Base-by-base conservation (phyloP, 1,139 yeast genomes). In the Yamadazyma sp. region DNA sequence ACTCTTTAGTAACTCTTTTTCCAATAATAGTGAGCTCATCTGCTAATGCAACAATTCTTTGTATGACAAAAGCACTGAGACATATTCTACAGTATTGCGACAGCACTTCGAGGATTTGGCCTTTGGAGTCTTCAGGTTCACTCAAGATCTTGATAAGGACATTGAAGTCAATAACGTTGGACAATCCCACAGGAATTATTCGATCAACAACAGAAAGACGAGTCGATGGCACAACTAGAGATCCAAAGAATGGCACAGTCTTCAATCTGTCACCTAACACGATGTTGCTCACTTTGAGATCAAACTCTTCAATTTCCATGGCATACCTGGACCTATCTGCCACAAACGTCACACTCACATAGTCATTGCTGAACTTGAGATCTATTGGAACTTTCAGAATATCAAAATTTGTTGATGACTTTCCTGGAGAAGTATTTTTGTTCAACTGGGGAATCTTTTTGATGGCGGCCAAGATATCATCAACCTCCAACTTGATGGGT, bases 61-160 rank as follows among this genome's bases (percentile, higher is more conserved):
- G 62, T 7, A 80, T 44, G 0, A 76, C 66, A 10, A 67, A 65
- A 0, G 86, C 78, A 39, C 80, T 78, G 25, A 82, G 53, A 44
- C 82, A 76, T 4, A 82, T 50, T 26, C 89, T 64, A 39, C 78
- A 77, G 50, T 73, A 73, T 13, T 77, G 73, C 1, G 86, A 79
- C 43, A 74, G 80, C 2, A 83, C 54, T 45, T 82, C 85, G 7
- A 83, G 59, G 0, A 78, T 64, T 43, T 73, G 77, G 3, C 56
- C 54, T 2, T 53, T 57, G 1, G 42, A 3, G 6, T 36, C 17
- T 23, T 39, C 40, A 42, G 16, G 60, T 32, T 62, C 69, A 38
- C 71, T 67, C 15, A 62, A 52, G 1, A 78, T 54, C 41, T 67
- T 69, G 4, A 72, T 40, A 0, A 59, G 54, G 21, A 70, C 38